These are phyloP conservation scores for Phytophthora palmivora DNA, from an alignment of 352 stramenopile genomes.

Conservation along the genomic window DNA sequence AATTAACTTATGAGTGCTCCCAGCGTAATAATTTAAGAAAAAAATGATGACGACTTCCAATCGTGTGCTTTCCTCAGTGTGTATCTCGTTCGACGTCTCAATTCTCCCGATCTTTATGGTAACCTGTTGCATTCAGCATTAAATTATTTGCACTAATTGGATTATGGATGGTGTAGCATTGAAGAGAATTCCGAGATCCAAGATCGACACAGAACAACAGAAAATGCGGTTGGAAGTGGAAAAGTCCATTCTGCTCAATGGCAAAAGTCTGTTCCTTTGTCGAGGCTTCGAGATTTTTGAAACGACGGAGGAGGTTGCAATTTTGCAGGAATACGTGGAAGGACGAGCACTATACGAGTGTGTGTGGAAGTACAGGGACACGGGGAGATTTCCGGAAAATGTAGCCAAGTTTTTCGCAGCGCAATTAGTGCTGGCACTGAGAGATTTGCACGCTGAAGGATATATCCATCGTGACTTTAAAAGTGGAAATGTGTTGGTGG, in stretches of 20 bases:
- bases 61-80: constrained; percentile 37
- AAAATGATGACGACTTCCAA: no score
- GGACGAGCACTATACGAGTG: constrained; percentile 74
- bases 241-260: constrained; percentile 47
- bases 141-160: background rate
- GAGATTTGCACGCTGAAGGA: constrained; percentile 53
- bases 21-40: no score
- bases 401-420: constrained; percentile 68
- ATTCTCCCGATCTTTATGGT: constrained; percentile 44
- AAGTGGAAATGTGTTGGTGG: constrained; percentile 77
- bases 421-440: constrained; percentile 73
- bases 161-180: constrained; percentile 43
- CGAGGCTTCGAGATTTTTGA: constrained; percentile 41
- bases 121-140: background rate
- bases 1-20: no score
- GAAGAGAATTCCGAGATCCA: constrained; percentile 59
- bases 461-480: constrained; percentile 85
- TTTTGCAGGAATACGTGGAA: constrained; percentile 71
- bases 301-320: constrained; percentile 24
- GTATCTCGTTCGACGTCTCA: constrained; percentile 47
- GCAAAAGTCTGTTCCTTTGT: constrained; percentile 59
- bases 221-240: constrained; percentile 52
- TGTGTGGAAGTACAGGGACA: constrained; percentile 62
- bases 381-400: constrained; percentile 53
- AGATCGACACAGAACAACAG: constrained; percentile 48